Evolutionary conservation across 805 yeast genomes (phyloP).

Genomic region (Starmerella stigmatis): DNA sequence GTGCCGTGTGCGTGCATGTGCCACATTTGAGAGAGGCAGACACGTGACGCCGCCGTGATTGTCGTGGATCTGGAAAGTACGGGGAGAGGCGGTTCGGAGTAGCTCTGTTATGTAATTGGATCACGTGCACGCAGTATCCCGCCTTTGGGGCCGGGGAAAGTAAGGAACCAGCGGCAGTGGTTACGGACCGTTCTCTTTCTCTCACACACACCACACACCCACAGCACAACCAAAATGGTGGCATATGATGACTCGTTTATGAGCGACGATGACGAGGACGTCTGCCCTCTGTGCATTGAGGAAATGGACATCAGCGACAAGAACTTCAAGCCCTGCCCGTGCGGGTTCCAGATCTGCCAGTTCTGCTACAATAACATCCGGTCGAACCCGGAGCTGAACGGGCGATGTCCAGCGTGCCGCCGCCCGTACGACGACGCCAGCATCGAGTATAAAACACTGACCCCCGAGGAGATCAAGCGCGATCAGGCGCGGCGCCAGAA

Average conservation of each 20-base stretch:
- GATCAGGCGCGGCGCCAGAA: constrained; percentile 74
- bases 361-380: constrained; percentile 95
- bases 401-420: constrained; percentile 96
- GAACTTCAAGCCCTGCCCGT: constrained; percentile 97
- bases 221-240: constrained; percentile 9
- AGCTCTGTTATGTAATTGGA: too few relatives aligned
- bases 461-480: constrained; percentile 76
- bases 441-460: constrained; percentile 73
- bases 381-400: constrained; percentile 89
- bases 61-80: too few relatives aligned
- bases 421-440: constrained; percentile 85
- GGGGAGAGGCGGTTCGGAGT: too few relatives aligned
- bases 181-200: background rate
- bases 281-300: constrained; percentile 89
- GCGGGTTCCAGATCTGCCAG: constrained; percentile 97
- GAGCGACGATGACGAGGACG: constrained; percentile 73
- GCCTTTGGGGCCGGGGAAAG: too few relatives aligned
- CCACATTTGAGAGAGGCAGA: too few relatives aligned
- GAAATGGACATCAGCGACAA: constrained; percentile 95
- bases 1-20: too few relatives aligned
- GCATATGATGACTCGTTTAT: constrained; percentile 41
- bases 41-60: too few relatives aligned
- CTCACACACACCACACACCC: background rate
- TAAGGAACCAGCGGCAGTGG: too few relatives aligned
- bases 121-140: too few relatives aligned